phyloP scores from a whole-genome alignment of 78 protist species.

The Dictyostelium intermedium region DNA sequence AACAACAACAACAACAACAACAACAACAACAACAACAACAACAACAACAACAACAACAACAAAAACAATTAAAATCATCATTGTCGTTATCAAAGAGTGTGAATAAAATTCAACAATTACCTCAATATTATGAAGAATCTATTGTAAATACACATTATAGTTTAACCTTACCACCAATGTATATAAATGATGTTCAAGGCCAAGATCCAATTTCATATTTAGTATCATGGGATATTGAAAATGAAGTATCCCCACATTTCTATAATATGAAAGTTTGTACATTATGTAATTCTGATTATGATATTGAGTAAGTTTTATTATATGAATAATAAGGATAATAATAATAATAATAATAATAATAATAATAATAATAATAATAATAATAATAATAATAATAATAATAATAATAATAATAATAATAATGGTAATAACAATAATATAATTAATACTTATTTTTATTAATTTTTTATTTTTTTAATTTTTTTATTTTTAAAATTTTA shows the following conservation, averaged over 20 bases:
- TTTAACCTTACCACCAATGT: conserved; percentile 11
- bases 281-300: background rate
- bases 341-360: background rate
- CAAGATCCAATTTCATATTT: conserved; percentile 10
- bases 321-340: no score
- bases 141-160: background rate
- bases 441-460: background rate
- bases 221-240: background rate
- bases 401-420: background rate
- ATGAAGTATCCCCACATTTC: background rate
- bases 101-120: background rate
- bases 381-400: no score
- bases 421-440: background rate
- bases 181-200: background rate
- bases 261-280: background rate
- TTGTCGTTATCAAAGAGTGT: background rate
- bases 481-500: no score
- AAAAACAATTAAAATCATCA: background rate
- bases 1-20: background rate
- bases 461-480: background rate
- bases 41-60: background rate
- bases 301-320: background rate
- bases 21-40: background rate
- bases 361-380: background rate
- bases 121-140: background rate